A percentile compares a stretch with the other conserved stretches of the same genome.
Evolutionary conservation across 2,329 filamentous ascomycete species (phyloP).

Genomic region (Colletotrichum lupini): DNA sequence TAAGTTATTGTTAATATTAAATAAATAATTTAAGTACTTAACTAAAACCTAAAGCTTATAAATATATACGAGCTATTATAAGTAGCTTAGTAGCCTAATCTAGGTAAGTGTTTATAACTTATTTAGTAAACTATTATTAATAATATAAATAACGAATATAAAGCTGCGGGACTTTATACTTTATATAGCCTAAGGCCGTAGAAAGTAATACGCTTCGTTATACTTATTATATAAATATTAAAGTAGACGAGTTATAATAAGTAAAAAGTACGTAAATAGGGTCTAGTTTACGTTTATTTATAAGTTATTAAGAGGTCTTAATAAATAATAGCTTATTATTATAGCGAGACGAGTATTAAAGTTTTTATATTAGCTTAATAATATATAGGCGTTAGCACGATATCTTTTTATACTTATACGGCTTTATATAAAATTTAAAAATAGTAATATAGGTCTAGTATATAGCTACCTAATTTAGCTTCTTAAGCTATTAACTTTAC

Average conservation of each 20-base stretch:
- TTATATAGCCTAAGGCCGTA: neutral
- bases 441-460: too few relatives aligned
- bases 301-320: neutral
- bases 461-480: too few relatives aligned
- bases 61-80: neutral
- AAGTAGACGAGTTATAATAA: neutral
- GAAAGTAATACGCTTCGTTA: neutral
- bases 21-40: constrained; percentile 3
- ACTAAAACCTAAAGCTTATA: neutral
- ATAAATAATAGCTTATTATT: constrained; percentile 2
- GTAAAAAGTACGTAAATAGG: neutral
- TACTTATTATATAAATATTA: neutral
- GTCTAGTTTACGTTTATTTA: neutral
- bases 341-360: too few relatives aligned
- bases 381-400: too few relatives aligned
- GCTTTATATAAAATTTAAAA: neutral
- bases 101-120: neutral
- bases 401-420: neutral
- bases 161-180: neutral
- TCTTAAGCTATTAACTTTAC: too few relatives aligned
- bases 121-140: neutral
- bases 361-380: neutral
- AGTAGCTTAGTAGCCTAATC: neutral
- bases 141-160: neutral
- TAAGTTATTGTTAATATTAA: neutral